Conservation (phyloP, 345 rosid genomes). For the Aethionema arabicum region DNA sequence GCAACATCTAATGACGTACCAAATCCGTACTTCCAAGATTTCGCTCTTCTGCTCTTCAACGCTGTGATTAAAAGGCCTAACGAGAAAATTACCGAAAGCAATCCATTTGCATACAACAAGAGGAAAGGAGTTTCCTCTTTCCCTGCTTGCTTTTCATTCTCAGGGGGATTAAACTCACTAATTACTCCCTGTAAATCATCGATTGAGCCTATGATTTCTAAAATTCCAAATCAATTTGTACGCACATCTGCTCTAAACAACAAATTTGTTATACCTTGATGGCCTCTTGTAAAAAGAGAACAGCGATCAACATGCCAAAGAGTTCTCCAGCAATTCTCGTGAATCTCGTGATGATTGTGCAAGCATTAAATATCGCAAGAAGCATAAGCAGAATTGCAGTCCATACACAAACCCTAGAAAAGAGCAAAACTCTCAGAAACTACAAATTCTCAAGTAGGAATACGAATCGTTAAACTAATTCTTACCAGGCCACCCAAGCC, state of each 20-base stretch:
- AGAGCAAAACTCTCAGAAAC: not conserved
- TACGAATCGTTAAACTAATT: not conserved
- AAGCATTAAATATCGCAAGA: constrained; percentile 67
- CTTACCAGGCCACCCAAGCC: constrained; percentile 87
- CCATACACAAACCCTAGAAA: constrained; percentile 73
- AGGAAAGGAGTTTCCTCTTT: constrained; percentile 52
- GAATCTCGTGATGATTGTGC: constrained; percentile 57
- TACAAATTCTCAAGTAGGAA: not conserved
- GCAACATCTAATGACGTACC: constrained; percentile 34
- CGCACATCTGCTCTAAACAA: not conserved
- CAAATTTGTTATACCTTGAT: constrained; percentile 47
- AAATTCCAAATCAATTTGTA: no score
- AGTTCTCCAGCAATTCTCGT: constrained; percentile 78
- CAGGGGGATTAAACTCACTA: constrained; percentile 53
- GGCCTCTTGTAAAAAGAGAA: constrained; percentile 84
- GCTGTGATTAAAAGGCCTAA: constrained; percentile 56
- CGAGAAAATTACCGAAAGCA: constrained; percentile 69
- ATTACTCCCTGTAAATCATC: constrained; percentile 54
- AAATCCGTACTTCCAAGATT: constrained; percentile 64
- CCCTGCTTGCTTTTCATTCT: constrained; percentile 39
- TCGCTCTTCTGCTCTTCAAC: constrained; percentile 62
- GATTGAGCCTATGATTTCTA: constrained; percentile 4
- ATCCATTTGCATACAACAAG: constrained; percentile 66
- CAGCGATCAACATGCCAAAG: constrained; percentile 76
- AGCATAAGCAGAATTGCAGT: constrained; percentile 59